Percentiles rank a stretch among this genome's conserved stretches.
Evolutionary conservation across 306 rosid genomes (phyloP).

Genomic region (Cicer yamashitae): DNA sequence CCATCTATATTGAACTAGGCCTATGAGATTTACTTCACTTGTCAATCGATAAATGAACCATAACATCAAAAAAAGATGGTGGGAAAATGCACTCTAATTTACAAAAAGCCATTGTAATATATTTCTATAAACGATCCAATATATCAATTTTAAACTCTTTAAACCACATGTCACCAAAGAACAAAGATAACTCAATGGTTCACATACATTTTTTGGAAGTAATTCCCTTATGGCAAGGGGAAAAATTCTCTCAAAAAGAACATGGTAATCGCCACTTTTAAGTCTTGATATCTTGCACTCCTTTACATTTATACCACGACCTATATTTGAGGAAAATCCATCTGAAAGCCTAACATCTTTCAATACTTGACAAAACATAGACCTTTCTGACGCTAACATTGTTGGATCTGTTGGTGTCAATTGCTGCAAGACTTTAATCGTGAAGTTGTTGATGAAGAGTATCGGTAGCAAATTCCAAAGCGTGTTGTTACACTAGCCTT

Average conservation of each 20-base stretch:
- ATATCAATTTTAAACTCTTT: background rate
- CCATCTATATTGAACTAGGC: slow-evolving; percentile 7
- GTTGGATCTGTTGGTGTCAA: background rate
- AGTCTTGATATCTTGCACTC: slow-evolving; percentile 1
- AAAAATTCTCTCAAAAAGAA: background rate
- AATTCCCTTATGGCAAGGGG: slow-evolving; percentile 8
- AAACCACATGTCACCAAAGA: slow-evolving; percentile 8
- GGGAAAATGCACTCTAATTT: slow-evolving; percentile 1
- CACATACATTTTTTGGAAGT: slow-evolving; percentile 13
- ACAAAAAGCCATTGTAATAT: slow-evolving; percentile 12
- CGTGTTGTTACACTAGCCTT: no score
- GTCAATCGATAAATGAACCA: background rate
- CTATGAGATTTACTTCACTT: background rate
- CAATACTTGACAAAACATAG: background rate
- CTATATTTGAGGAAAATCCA: background rate
- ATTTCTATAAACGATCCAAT: background rate
- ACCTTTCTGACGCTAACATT: background rate
- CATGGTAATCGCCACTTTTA: slow-evolving; percentile 15
- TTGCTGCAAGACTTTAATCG: no score
- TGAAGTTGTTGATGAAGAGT: no score
- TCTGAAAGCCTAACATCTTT: background rate
- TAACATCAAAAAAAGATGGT: slow-evolving; percentile 5
- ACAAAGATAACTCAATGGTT: background rate
- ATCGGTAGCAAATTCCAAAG: no score
- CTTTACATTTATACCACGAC: background rate